Evolutionary conservation across 345 rosid species (phyloP).

Genomic region (Geranium rotundifolium): DNA sequence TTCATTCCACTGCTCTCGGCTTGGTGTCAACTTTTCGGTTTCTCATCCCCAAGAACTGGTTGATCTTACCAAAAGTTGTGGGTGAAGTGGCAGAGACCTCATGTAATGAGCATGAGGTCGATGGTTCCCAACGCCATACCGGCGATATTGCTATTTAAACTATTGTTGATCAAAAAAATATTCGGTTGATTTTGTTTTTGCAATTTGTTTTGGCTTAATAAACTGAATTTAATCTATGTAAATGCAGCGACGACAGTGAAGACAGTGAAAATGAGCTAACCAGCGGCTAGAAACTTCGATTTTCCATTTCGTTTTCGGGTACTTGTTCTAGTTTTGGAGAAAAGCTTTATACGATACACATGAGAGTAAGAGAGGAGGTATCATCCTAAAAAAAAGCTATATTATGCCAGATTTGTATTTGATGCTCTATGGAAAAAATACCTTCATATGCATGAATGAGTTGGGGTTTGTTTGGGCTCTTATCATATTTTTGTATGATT

Average conservation of each 20-base stretch:
- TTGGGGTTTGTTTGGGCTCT: too few relatives aligned
- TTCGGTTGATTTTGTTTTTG: background rate
- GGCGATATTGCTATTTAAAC: too few relatives aligned
- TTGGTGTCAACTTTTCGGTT: background rate
- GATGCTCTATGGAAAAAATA: too few relatives aligned
- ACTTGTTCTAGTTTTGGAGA: constrained; percentile 4
- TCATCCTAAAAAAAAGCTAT: too few relatives aligned
- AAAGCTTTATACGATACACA: background rate
- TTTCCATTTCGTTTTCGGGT: background rate
- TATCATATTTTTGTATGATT: too few relatives aligned
- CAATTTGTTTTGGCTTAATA: too few relatives aligned
- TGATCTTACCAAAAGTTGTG: background rate
- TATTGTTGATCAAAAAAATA: background rate
- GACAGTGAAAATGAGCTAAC: constrained; percentile 52
- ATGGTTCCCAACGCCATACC: too few relatives aligned
- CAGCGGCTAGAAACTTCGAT: constrained; percentile 27
- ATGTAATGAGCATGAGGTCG: too few relatives aligned
- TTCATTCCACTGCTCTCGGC: background rate
- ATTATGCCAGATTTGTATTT: too few relatives aligned
- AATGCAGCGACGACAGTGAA: constrained; percentile 69
- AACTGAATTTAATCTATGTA: background rate
- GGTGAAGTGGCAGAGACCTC: too few relatives aligned
- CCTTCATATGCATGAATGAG: too few relatives aligned
- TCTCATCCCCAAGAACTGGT: background rate
- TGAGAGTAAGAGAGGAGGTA: background rate